phyloP scores from a whole-genome alignment of 108 stramenopile species.

The Chaetoceros tenuissimus region DNA sequence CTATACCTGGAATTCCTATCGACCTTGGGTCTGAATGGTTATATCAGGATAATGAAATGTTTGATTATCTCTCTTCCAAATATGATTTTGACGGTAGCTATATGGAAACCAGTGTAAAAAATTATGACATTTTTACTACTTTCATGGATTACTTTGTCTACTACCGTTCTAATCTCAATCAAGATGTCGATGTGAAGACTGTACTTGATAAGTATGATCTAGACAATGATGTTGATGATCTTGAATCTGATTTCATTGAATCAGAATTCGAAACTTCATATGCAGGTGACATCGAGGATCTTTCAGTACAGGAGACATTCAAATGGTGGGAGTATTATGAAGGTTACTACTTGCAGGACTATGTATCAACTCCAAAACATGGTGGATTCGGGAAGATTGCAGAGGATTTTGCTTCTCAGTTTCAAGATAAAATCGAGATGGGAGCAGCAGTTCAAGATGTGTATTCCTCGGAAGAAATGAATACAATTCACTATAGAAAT shows the following conservation, averaged over 20 bases:
- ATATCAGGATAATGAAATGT: background rate
- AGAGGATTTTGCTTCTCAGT: constrained; percentile 1
- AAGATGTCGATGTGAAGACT: background rate
- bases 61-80: background rate
- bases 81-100: background rate
- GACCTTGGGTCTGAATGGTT: background rate
- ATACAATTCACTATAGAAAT: background rate
- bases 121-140: no score
- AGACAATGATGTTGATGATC: background rate
- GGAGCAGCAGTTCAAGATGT: constrained; percentile 5
- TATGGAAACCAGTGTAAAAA: no score
- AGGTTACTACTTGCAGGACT: background rate
- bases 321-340: background rate
- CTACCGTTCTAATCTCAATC: no score
- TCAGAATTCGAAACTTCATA: background rate
- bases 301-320: background rate
- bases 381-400: constrained; percentile 7
- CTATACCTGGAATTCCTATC: background rate
- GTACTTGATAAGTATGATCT: background rate
- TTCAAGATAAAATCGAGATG: constrained; percentile 10
- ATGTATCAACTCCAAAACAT: constrained; percentile 8
- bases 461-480: background rate
- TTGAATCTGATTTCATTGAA: background rate
- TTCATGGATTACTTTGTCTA: no score
- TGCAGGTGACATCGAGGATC: background rate